Conservation (phyloP, 805 yeast genomes). For the Nakazawaea ambrosiae region DNA sequence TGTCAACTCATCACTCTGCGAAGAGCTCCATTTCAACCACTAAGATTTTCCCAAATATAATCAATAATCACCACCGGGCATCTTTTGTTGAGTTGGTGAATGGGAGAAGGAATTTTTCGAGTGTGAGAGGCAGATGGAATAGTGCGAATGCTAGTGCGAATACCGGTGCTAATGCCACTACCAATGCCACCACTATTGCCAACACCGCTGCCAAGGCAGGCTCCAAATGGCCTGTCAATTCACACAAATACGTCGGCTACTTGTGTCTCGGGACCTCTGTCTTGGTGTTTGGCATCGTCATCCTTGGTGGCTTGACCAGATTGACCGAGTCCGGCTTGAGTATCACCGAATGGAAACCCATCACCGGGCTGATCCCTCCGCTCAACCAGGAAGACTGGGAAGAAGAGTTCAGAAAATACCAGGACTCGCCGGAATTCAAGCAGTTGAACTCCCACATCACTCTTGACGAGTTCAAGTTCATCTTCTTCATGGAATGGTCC, state of each 20-base stretch:
- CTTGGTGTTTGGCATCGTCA: constrained; percentile 88
- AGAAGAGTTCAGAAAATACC: constrained; percentile 72
- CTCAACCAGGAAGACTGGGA: constrained; percentile 76
- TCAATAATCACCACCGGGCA: constrained; percentile 10
- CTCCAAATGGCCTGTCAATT: constrained; percentile 31
- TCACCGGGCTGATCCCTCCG: constrained; percentile 93
- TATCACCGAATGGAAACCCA: constrained; percentile 98
- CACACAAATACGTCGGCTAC: constrained; percentile 65
- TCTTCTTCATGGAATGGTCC: constrained; percentile 96
- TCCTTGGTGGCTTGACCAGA: constrained; percentile 94
- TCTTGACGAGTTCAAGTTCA: constrained; percentile 89
- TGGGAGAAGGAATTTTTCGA: too few relatives aligned
- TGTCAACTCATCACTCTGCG: too few relatives aligned
- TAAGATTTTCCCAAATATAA: constrained; percentile 3
- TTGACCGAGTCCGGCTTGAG: constrained; percentile 93
- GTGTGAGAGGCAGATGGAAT: too few relatives aligned
- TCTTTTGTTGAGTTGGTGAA: too few relatives aligned
- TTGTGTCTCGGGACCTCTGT: constrained; percentile 86
- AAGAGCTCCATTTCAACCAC: constrained; percentile 2
- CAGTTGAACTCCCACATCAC: constrained; percentile 84
- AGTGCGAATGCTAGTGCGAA: too few relatives aligned
- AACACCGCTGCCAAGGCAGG: background rate
- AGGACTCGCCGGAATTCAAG: constrained; percentile 84
- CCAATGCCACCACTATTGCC: background rate
- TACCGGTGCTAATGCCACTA: too few relatives aligned